Conservation (phyloP, 768 basidiomycete genomes). For the Clavaria fumosa region DNA sequence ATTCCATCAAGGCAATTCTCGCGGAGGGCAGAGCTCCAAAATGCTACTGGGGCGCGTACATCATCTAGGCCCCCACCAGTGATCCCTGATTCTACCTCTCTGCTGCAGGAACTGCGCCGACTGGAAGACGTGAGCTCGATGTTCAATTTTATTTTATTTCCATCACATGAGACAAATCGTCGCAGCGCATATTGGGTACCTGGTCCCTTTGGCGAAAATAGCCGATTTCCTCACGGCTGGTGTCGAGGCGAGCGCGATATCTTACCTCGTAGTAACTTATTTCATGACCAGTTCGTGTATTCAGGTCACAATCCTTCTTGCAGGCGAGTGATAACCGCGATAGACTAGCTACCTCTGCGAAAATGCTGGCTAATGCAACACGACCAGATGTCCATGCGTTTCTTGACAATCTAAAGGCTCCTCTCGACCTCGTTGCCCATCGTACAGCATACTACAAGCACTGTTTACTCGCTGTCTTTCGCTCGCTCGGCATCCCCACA, state of each 20-base stretch:
- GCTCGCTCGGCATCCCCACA: constrained; percentile 80
- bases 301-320: constrained; percentile 66
- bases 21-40: constrained; percentile 62
- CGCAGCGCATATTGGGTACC: constrained; percentile 92
- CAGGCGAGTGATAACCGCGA: too few species aligned
- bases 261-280: constrained; percentile 1
- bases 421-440: constrained; percentile 76
- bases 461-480: constrained; percentile 70
- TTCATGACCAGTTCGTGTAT: background rate
- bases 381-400: constrained; percentile 86
- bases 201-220: constrained; percentile 87
- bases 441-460: constrained; percentile 84
- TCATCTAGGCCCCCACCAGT: constrained; percentile 3
- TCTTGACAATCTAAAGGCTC: constrained; percentile 94
- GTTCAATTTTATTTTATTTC: constrained; percentile 6
- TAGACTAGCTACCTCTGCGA: background rate
- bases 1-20: constrained; percentile 67
- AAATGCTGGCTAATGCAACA: background rate
- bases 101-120: constrained; percentile 81
- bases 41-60: constrained; percentile 78
- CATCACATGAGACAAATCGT: background rate
- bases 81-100: constrained; percentile 6
- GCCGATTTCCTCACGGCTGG: constrained; percentile 90
- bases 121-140: constrained; percentile 68
- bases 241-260: constrained; percentile 45